Evolutionary conservation across 768 basidiomycete genomes (phyloP).

Genomic region (Collybiopsis confluens): DNA sequence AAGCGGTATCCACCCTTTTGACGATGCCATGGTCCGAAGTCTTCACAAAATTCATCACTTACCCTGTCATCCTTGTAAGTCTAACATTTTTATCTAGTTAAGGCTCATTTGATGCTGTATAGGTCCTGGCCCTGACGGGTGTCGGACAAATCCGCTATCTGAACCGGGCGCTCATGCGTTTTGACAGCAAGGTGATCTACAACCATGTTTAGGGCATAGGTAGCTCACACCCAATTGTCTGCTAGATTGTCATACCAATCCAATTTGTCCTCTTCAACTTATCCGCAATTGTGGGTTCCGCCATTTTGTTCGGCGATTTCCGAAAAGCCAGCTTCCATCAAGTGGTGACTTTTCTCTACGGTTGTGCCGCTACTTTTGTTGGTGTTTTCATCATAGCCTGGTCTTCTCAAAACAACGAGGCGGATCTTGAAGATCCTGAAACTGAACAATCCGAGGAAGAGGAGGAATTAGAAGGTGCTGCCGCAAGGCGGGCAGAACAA

Average conservation of each 20-base stretch:
- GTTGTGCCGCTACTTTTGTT: slow-evolving; percentile 82
- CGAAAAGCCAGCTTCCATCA: slow-evolving; percentile 75
- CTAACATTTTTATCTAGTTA: slow-evolving; percentile 1
- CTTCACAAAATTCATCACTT: slow-evolving; percentile 79
- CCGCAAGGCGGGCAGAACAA: slow-evolving; percentile 17
- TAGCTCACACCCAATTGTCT: slow-evolving; percentile 2
- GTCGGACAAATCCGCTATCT: slow-evolving; percentile 82
- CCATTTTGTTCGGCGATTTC: slow-evolving; percentile 94
- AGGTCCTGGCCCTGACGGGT: slow-evolving; percentile 73
- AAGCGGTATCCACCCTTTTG: slow-evolving; percentile 84
- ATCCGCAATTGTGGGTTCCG: slow-evolving; percentile 89
- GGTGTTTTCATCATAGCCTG: slow-evolving; percentile 89
- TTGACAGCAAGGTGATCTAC: slow-evolving; percentile 81
- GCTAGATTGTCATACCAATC: slow-evolving; percentile 85
- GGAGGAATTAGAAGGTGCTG: slow-evolving; percentile 12
- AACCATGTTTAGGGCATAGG: too few species aligned
- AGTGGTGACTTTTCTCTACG: slow-evolving; percentile 80
- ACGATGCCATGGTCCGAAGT: slow-evolving; percentile 74
- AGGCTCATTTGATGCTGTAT: slow-evolving; percentile 10
- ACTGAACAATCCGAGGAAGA: slow-evolving; percentile 27
- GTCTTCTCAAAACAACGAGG: slow-evolving; percentile 32
- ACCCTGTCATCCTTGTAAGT: slow-evolving; percentile 68
- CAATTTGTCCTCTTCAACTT: slow-evolving; percentile 96
- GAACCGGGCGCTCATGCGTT: slow-evolving; percentile 85
- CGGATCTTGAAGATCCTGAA: slow-evolving; percentile 22